Evolutionary conservation across 2,329 filamentous ascomycete genomes (phyloP).

Genomic region (Fusarium tanahbumbuense): DNA sequence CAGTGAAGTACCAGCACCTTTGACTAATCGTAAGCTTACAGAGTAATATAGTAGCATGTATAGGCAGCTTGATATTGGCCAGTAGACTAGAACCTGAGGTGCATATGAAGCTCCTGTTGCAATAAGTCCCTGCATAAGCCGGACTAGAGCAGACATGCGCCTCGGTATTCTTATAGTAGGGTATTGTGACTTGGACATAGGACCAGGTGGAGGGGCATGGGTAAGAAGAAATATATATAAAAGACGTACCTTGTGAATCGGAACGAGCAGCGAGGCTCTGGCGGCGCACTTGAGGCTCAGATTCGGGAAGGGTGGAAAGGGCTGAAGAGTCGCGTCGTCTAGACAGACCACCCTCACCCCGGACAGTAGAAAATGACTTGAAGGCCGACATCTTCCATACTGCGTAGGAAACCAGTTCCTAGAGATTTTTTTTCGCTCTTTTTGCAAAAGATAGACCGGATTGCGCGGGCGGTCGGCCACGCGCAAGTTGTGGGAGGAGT

Average conservation of each 20-base stretch:
- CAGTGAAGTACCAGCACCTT: slow-evolving; percentile 42
- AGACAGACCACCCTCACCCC: slow-evolving; percentile 46
- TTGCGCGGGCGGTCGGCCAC: slow-evolving; percentile 44
- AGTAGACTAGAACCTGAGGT: not conserved
- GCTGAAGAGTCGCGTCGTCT: slow-evolving; percentile 43
- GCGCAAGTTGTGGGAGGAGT: slow-evolving; percentile 39
- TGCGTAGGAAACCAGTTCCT: slow-evolving; percentile 43
- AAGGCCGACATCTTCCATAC: slow-evolving; percentile 53
- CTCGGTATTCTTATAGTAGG: slow-evolving; percentile 14
- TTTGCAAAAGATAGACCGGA: slow-evolving; percentile 33
- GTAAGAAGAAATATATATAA: slow-evolving; percentile 2
- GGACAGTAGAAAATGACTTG: slow-evolving; percentile 44
- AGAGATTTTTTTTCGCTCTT: slow-evolving; percentile 18
- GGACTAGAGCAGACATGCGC: slow-evolving; percentile 17
- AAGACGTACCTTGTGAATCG: slow-evolving; percentile 49
- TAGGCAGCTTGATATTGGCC: slow-evolving; percentile 10
- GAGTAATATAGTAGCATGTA: slow-evolving; percentile 7
- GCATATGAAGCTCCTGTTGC: slow-evolving; percentile 16
- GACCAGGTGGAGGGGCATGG: slow-evolving; percentile 8
- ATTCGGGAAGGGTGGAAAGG: slow-evolving; percentile 40
- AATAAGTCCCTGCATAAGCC: slow-evolving; percentile 30
- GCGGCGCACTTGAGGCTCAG: slow-evolving; percentile 37
- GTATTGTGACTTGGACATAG: slow-evolving; percentile 18
- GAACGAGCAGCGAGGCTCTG: slow-evolving; percentile 45
- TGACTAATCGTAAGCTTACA: slow-evolving; percentile 45